A percentile compares a stretch with the other conserved stretches of the same genome.
phyloP scores from a whole-genome alignment of 768 basidiomycete genomes.

The Lentinula boryana region DNA sequence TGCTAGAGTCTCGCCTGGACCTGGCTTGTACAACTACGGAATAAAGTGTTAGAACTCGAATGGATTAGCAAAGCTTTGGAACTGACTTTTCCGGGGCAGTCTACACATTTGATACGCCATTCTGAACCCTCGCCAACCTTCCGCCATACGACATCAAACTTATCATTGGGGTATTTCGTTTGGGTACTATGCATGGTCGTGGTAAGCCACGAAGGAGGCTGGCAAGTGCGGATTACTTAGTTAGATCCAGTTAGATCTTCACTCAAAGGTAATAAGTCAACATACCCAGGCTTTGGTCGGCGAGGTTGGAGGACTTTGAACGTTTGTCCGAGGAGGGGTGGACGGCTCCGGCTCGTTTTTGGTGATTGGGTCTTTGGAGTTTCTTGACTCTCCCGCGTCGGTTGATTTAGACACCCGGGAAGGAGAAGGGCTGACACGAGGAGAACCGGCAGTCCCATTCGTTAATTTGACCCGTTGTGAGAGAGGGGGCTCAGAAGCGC shows the following conservation, averaged over 20 bases:
- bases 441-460: slow-evolving; percentile 39
- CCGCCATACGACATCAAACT: slow-evolving; percentile 69
- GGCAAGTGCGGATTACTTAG: slow-evolving; percentile 8
- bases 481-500: slow-evolving; percentile 69
- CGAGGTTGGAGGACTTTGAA: slow-evolving; percentile 6
- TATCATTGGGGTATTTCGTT: slow-evolving; percentile 72
- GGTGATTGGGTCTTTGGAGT: not conserved
- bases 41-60: not conserved
- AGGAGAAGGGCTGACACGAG: not conserved
- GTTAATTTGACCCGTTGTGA: slow-evolving; percentile 52
- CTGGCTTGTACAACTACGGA: slow-evolving; percentile 79
- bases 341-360: not conserved
- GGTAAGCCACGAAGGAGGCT: slow-evolving; percentile 71
- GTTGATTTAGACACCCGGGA: slow-evolving; percentile 20
- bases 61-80: not conserved
- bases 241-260: not conserved
- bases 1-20: slow-evolving; percentile 76
- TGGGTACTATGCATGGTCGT: slow-evolving; percentile 63
- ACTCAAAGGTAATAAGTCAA: not conserved
- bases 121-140: slow-evolving; percentile 58
- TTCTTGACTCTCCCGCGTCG: not conserved
- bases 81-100: slow-evolving; percentile 89
- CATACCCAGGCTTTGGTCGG: slow-evolving; percentile 7
- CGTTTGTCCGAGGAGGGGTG: not conserved
- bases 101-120: slow-evolving; percentile 88